A percentile compares a stretch with the other conserved stretches of the same genome.
Evolutionary conservation across 176 grass and related monocot genomes (phyloP).

Genomic region (Poa annua): DNA sequence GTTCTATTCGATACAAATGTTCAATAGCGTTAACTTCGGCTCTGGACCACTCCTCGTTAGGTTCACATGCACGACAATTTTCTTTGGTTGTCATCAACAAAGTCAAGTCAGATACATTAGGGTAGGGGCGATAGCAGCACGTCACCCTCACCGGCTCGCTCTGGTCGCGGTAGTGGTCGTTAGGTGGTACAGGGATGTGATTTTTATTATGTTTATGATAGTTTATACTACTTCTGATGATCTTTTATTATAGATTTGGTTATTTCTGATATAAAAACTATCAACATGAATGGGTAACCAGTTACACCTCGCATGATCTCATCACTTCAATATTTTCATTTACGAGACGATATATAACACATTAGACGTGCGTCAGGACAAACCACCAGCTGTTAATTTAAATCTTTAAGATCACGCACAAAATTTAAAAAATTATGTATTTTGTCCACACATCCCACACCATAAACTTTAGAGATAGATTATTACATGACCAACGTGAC

Average conservation of each 20-base stretch:
- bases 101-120: background rate
- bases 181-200: background rate
- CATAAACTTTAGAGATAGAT: background rate
- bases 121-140: background rate
- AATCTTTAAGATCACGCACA: background rate
- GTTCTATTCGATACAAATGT: background rate
- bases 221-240: background rate
- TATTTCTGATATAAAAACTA: too few species aligned
- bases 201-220: background rate
- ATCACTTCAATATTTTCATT: background rate
- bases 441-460: background rate
- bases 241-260: too few species aligned
- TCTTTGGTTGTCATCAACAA: background rate
- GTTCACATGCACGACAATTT: background rate
- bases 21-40: background rate
- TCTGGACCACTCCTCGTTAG: background rate
- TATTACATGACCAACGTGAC: background rate
- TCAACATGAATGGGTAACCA: too few species aligned
- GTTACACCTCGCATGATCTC: background rate
- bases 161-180: background rate
- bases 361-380: background rate
- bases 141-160: too few species aligned
- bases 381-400: background rate
- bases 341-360: background rate
- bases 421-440: background rate